Evolutionary conservation across 805 yeast species (phyloP).

Genomic region (Schwanniomyces polymorphus): DNA sequence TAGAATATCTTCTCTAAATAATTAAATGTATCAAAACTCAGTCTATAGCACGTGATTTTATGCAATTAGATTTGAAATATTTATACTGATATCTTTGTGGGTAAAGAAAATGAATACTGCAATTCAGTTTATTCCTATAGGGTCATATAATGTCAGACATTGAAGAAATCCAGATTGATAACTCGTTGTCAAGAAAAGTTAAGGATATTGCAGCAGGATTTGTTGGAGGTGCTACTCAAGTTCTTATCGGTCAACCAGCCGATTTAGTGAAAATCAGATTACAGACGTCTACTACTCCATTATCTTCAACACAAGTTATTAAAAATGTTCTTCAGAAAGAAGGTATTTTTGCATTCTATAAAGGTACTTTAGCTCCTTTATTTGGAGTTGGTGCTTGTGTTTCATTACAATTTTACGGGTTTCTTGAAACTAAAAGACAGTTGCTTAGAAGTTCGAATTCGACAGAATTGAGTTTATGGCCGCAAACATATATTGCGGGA

Average conservation of each 20-base stretch:
- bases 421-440: slow-evolving; percentile 67
- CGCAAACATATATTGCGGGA: slow-evolving; percentile 62
- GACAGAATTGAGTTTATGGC: slow-evolving; percentile 45
- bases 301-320: slow-evolving; percentile 32
- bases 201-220: slow-evolving; percentile 47
- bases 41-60: neutral
- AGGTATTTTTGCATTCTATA: slow-evolving; percentile 44
- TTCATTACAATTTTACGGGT: slow-evolving; percentile 68
- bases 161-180: slow-evolving; percentile 21
- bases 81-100: neutral
- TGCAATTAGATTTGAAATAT: neutral
- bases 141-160: slow-evolving; percentile 7
- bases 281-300: slow-evolving; percentile 33
- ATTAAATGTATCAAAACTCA: too few relatives aligned
- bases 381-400: slow-evolving; percentile 61
- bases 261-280: slow-evolving; percentile 44
- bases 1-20: too few relatives aligned
- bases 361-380: slow-evolving; percentile 45
- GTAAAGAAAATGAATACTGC: neutral
- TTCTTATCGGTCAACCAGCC: slow-evolving; percentile 47
- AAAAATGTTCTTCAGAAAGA: slow-evolving; percentile 38
- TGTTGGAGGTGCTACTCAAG: slow-evolving; percentile 48
- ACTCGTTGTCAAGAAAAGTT: slow-evolving; percentile 33
- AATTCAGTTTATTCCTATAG: slow-evolving; percentile 1
- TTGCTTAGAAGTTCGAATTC: slow-evolving; percentile 31